Evolutionary conservation across 371 early-diverging fungal genomes (phyloP).

Genomic region (Mucor indicus): DNA sequence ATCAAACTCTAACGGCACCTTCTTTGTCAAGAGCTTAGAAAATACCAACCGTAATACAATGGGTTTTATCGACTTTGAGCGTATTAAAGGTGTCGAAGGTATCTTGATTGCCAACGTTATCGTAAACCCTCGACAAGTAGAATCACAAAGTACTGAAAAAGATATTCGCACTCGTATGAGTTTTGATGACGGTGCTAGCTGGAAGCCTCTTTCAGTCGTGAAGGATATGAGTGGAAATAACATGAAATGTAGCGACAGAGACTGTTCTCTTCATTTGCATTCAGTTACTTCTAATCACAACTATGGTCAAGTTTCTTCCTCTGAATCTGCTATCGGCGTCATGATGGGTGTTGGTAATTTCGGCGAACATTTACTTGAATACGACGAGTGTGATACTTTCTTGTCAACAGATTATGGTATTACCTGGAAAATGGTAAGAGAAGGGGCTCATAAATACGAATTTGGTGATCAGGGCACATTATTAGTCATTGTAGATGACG

Average conservation of each 20-base stretch:
- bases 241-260: conserved; percentile 33
- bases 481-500: conserved; percentile 74
- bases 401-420: conserved; percentile 84
- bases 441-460: conserved; percentile 88
- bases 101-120: conserved; percentile 84
- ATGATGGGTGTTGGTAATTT: conserved; percentile 91
- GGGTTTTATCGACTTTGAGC: conserved; percentile 90
- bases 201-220: conserved; percentile 58
- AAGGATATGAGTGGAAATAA: conserved; percentile 32
- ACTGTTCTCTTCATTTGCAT: conserved; percentile 84
- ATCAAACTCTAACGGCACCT: conserved; percentile 90
- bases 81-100: conserved; percentile 79
- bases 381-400: conserved; percentile 80
- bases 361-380: conserved; percentile 64
- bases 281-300: conserved; percentile 71
- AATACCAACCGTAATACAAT: conserved; percentile 72
- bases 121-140: conserved; percentile 62
- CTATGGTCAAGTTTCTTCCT: conserved; percentile 71
- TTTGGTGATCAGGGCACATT: conserved; percentile 85
- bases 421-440: conserved; percentile 74
- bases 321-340: conserved; percentile 77
- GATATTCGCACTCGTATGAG: conserved; percentile 78
- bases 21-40: conserved; percentile 73
- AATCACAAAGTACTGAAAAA: conserved; percentile 46
- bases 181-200: conserved; percentile 84